Evolutionary conservation across 164 flowering plant species (phyloP).

Genomic region (Pachysandra terminalis): DNA sequence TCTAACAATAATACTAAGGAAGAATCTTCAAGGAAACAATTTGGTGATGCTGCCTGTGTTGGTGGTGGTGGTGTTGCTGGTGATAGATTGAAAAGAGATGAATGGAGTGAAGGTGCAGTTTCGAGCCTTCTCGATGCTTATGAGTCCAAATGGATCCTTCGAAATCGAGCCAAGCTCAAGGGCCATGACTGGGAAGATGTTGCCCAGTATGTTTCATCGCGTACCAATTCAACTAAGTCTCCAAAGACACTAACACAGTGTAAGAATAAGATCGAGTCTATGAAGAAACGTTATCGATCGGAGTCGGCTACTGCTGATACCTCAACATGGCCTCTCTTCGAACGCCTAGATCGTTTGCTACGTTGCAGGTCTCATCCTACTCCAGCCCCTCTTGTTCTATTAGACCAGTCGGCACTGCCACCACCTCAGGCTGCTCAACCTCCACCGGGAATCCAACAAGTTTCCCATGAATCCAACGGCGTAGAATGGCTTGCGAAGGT

Average conservation of each 20-base stretch:
- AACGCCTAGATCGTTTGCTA: conserved; percentile 63
- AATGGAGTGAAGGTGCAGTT: conserved; percentile 98
- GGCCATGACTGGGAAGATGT: conserved; percentile 98
- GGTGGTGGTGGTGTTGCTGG: conserved; percentile 24
- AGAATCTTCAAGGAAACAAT: conserved; percentile 27
- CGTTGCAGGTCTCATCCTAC: conserved; percentile 43
- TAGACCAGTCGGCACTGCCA: conserved; percentile 26
- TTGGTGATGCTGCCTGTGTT: conserved; percentile 2
- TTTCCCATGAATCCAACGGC: conserved; percentile 51
- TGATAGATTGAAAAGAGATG: conserved; percentile 76
- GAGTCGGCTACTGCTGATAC: conserved; percentile 59
- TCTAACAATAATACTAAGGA: conserved; percentile 13
- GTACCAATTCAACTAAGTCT: conserved; percentile 47
- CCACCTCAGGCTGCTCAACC: conserved; percentile 13
- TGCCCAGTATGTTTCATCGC: conserved; percentile 60
- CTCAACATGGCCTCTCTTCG: conserved; percentile 82
- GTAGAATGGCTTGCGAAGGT: conserved; percentile 44
- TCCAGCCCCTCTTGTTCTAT: conserved; percentile 13
- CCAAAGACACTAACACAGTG: conserved; percentile 94
- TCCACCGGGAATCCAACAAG: conserved; percentile 28
- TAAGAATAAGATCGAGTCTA: conserved; percentile 97
- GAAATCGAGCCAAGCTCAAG: conserved; percentile 95
- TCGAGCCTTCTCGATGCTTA: conserved; percentile 78
- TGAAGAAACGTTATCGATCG: conserved; percentile 88
- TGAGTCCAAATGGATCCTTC: conserved; percentile 74